Conservation (phyloP, 2,329 filamentous ascomycete genomes). For the Fusarium pseudocircinatum region DNA sequence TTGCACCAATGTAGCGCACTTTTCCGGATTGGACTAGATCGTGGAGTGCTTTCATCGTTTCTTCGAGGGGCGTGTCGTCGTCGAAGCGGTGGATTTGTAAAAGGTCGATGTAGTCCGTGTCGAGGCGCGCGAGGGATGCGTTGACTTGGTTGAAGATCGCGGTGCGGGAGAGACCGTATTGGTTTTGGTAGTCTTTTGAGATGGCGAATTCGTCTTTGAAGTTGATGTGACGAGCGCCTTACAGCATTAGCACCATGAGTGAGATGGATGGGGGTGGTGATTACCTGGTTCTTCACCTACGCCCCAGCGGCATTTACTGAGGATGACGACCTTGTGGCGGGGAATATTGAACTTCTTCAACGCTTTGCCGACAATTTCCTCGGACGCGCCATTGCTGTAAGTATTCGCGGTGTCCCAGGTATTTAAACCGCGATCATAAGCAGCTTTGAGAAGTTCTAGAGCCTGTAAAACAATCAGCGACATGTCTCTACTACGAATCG, state of each 20-base stretch:
- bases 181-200: constrained; percentile 37
- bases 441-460: constrained; percentile 22
- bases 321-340: constrained; percentile 25
- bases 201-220: constrained; percentile 14
- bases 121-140: constrained; percentile 29
- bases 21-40: constrained; percentile 66
- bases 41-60: constrained; percentile 67
- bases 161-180: constrained; percentile 29
- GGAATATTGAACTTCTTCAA: constrained; percentile 30
- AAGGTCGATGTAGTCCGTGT: constrained; percentile 60
- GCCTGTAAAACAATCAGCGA: neutral
- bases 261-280: fast-evolving
- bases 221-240: constrained; percentile 16
- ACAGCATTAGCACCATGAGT: fast-evolving
- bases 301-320: constrained; percentile 30
- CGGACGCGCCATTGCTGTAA: constrained; percentile 21
- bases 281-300: constrained; percentile 30
- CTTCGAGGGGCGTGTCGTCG: constrained; percentile 56
- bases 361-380: constrained; percentile 29
- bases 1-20: constrained; percentile 64
- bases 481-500: fast-evolving
- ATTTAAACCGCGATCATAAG: constrained; percentile 31
- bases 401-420: constrained; percentile 31
- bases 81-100: constrained; percentile 64
- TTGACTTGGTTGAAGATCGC: constrained; percentile 37